Evolutionary conservation across 129 eudicot species (phyloP), one percentile per base, ranked within the genome.

Genomic region (Escallonia herrerae): DNA sequence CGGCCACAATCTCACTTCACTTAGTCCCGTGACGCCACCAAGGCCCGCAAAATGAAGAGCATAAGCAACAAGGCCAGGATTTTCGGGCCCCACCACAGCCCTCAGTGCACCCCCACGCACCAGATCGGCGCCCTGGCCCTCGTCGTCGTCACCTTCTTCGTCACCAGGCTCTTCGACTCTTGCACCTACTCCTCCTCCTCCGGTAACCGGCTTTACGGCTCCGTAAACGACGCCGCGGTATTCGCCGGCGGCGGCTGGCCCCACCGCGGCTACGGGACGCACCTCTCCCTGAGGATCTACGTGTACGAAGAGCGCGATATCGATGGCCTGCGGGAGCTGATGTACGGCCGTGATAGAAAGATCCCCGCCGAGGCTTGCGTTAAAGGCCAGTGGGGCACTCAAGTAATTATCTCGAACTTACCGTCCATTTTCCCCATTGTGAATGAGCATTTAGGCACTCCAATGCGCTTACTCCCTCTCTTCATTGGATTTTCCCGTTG

Each of bases 351-450:
- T 10, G 95, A 91, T 13, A 84, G 82, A 7, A 84, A 64, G 64
- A 85, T 91, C n/a, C 71, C 86, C 1, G 65, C 82, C 9, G 79
- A 85, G 6, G 67, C 85, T 15, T 86, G 95, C 72, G 68, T 86
- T 41, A 83, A 83, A 56, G 90, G 95, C 40, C 95, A 86, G 46
- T 86, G 96, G 96, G 96, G 87, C 41, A 88, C 93, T 72, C 96
- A 88, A 93, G 95, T 87, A 66, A 22, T 22, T 22, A 22, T 22
- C 33, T 22, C 33, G 33, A 22, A 1, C 33, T 22, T 22, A 22
- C 0, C 33, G 33, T 22, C 33, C 33, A 22, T 22, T 22, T 22
- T 22, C 33, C 1, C n/a, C 33, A 22, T 0, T 22, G 33, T 22
- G 33, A 22, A 0, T 22, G 33, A 22, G 33, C 33, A 22, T 22